A percentile compares a stretch with the other conserved stretches of the same genome.
phyloP scores from a whole-genome alignment of 352 stramenopile species.

The Phytophthora sp. region DNA sequence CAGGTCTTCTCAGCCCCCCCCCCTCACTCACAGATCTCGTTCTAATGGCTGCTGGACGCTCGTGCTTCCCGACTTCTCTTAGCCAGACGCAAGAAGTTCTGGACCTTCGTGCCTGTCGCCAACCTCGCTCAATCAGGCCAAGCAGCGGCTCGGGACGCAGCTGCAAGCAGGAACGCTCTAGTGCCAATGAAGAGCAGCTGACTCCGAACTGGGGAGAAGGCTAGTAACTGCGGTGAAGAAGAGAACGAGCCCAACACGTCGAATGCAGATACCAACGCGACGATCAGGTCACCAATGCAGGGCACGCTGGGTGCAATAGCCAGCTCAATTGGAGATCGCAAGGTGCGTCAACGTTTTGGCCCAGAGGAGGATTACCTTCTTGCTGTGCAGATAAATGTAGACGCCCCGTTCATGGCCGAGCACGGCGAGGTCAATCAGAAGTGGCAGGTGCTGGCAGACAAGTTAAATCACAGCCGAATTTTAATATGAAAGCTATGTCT shows the following conservation, averaged over 20 bases:
- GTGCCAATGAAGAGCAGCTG: too few relatives aligned
- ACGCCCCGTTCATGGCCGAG: not conserved
- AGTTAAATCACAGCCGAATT: conserved; percentile 12
- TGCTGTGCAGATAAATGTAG: conserved; percentile 14
- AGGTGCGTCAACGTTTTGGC: conserved; percentile 14
- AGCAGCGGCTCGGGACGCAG: too few relatives aligned
- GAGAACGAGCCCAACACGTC: too few relatives aligned
- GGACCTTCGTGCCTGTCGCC: too few relatives aligned
- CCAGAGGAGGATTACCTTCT: conserved; percentile 16
- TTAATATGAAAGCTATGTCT: conserved; percentile 15
- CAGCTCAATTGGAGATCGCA: not conserved
- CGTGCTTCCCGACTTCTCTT: too few relatives aligned
- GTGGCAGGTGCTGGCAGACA: conserved; percentile 3
- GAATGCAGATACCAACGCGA: not conserved
- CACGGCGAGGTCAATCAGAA: conserved; percentile 6
- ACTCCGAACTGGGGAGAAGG: too few relatives aligned
- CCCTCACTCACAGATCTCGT: not conserved
- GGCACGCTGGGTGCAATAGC: not conserved
- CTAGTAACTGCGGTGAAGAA: too few relatives aligned
- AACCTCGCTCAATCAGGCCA: too few relatives aligned
- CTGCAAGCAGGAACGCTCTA: too few relatives aligned
- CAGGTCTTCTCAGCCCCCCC: not conserved
- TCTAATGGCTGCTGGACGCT: not conserved
- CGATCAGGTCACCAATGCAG: not conserved
- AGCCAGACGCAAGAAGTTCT: too few relatives aligned